These are phyloP conservation scores for Achaetomiella virescens DNA, from an alignment of 495 filamentous ascomycete genomes.

Conservation along the genomic window DNA sequence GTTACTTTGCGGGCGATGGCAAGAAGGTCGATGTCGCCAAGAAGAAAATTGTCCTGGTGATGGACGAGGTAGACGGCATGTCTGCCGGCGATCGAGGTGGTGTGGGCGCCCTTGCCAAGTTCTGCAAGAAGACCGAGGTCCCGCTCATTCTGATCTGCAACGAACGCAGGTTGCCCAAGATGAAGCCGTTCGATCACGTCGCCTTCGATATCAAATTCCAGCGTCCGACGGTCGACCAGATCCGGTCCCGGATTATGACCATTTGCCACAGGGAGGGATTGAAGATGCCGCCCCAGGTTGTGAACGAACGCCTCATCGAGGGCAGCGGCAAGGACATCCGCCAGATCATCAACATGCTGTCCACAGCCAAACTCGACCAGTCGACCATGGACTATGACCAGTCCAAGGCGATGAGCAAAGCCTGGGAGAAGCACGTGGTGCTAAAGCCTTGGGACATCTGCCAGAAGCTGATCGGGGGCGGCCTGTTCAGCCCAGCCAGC, in stretches of 20 bases:
- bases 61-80: conserved; percentile 99
- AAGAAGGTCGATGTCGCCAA: conserved; percentile 73
- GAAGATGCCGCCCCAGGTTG: conserved; percentile 77
- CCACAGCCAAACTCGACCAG: conserved; percentile 83
- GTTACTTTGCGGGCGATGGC: conserved; percentile 82
- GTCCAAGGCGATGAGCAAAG: conserved; percentile 86
- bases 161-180: conserved; percentile 84
- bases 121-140: conserved; percentile 91
- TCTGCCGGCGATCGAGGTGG: conserved; percentile 94
- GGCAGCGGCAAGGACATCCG: conserved; percentile 92
- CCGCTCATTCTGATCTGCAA: conserved; percentile 98
- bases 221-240: conserved; percentile 81
- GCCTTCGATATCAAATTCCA: conserved; percentile 80
- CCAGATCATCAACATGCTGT: conserved; percentile 98
- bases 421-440: conserved; percentile 96
- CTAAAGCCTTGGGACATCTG: conserved; percentile 98
- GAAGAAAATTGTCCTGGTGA: conserved; percentile 90
- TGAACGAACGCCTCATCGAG: conserved; percentile 92
- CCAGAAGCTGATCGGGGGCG: conserved; percentile 80
- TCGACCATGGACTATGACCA: conserved; percentile 70
- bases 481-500: conserved; percentile 75
- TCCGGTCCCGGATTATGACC: conserved; percentile 83
- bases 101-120: conserved; percentile 85
- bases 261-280: conserved; percentile 89
- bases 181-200: conserved; percentile 91